These are phyloP conservation scores for Gymnopilus dilepis DNA, from an alignment of 768 basidiomycete species.

Conservation along the genomic window DNA sequence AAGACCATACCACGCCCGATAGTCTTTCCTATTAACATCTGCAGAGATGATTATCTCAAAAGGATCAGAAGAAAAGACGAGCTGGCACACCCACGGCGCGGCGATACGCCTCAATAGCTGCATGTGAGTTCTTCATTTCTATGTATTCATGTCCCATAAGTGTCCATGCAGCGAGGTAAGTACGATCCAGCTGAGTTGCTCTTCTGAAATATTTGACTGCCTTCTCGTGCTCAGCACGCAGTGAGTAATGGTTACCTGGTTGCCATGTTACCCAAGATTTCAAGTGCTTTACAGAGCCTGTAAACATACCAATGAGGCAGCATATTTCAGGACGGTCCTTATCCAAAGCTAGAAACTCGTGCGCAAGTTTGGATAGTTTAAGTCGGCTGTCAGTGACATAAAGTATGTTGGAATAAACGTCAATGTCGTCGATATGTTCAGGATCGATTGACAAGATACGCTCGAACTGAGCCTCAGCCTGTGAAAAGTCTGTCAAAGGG, in stretches of 20 bases:
- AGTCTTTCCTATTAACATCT: conserved; percentile 98
- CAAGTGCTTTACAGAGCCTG: background rate
- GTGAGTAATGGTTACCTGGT: conserved; percentile 95
- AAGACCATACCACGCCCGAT: conserved; percentile 97
- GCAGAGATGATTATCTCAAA: conserved; percentile 1
- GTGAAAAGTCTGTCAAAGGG: conserved; percentile 73
- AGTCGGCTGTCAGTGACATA: conserved; percentile 91
- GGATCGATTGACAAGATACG: conserved; percentile 82
- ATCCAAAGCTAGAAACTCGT: conserved; percentile 87
- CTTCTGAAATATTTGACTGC: conserved; percentile 94
- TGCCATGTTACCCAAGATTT: conserved; percentile 6
- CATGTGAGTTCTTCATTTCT: conserved; percentile 99
- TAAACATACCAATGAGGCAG: conserved; percentile 84
- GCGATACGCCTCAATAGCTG: conserved; percentile 97
- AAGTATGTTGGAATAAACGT: conserved; percentile 95
- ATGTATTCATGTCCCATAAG: conserved; percentile 99
- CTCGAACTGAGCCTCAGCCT: conserved; percentile 86
- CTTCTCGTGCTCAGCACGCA: conserved; percentile 93
- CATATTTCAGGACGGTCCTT: conserved; percentile 96
- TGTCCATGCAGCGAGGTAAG: conserved; percentile 97
- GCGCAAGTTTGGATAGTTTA: conserved; percentile 90
- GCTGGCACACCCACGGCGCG: conserved; percentile 84
- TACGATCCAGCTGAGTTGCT: conserved; percentile 93
- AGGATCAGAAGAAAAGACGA: conserved; percentile 1
- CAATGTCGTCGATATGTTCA: conserved; percentile 91